These are phyloP conservation scores for Verticillium klebahnii DNA, from an alignment of 2,329 filamentous ascomycete genomes.

Conservation along the genomic window DNA sequence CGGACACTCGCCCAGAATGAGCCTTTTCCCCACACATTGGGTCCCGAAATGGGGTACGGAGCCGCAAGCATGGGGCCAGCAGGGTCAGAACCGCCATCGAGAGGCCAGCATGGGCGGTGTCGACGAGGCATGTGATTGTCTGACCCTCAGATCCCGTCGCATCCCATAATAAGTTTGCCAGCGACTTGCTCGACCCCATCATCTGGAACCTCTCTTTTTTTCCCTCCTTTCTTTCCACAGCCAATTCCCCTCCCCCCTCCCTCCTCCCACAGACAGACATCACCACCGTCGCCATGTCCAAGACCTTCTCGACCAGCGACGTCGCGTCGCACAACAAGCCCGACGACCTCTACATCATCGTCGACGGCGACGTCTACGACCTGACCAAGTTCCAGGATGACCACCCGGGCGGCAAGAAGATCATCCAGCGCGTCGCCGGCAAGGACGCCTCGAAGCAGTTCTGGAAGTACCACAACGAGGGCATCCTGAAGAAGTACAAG, in stretches of 20 bases:
- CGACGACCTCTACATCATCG: constrained; percentile 80
- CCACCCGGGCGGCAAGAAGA: constrained; percentile 68
- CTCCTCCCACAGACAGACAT: background rate
- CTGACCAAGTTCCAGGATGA: constrained; percentile 84
- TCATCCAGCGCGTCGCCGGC: constrained; percentile 57
- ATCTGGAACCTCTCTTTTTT: background rate
- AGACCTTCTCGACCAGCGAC: constrained; percentile 77
- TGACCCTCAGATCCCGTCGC: background rate
- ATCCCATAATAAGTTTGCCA: background rate
- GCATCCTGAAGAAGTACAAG: constrained; percentile 83
- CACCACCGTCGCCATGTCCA: constrained; percentile 62
- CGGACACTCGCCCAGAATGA: background rate
- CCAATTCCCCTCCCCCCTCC: constrained; percentile 2
- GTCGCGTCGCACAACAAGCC: constrained; percentile 90
- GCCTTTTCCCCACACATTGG: background rate
- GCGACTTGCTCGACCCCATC: background rate
- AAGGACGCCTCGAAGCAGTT: constrained; percentile 65
- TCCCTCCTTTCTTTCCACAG: background rate
- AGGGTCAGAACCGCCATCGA: background rate
- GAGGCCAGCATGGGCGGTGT: background rate
- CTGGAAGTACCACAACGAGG: constrained; percentile 78
- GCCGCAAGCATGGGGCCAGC: background rate
- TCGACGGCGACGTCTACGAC: constrained; percentile 96
- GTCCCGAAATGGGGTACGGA: background rate
- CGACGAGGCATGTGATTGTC: constrained; percentile 1